phyloP scores from a whole-genome alignment of 768 basidiomycete genomes.

The Suillus hirtellus region DNA sequence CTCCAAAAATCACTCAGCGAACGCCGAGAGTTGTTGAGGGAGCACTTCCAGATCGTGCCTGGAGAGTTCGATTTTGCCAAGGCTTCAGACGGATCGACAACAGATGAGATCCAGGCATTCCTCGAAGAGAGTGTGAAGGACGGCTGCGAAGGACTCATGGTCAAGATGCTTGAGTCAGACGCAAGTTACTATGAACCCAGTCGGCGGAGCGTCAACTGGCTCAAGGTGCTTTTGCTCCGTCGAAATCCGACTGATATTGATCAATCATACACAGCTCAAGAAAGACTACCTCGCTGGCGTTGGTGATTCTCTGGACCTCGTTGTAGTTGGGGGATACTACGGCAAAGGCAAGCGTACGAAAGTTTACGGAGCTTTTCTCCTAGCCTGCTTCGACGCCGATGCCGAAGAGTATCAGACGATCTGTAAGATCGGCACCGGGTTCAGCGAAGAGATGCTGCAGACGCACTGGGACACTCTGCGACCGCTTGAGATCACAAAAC shows the following conservation, averaged over 20 bases:
- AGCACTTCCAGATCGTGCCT: constrained; percentile 79
- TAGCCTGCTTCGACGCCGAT: constrained; percentile 96
- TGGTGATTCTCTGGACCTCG: constrained; percentile 95
- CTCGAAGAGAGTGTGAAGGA: constrained; percentile 97
- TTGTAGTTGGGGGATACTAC: constrained; percentile 97
- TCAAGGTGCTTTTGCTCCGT: constrained; percentile 64
- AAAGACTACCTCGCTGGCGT: constrained; percentile 97
- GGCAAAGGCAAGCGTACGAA: constrained; percentile 98
- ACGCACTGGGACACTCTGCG: constrained; percentile 79
- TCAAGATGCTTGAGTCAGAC: constrained; percentile 94
- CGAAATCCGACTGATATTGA: neutral
- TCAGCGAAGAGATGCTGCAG: constrained; percentile 88
- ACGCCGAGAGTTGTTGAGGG: constrained; percentile 72
- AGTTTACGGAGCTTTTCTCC: constrained; percentile 96
- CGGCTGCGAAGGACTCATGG: constrained; percentile 98
- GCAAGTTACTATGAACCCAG: constrained; percentile 96
- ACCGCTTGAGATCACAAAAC: constrained; percentile 68
- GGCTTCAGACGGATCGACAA: constrained; percentile 83
- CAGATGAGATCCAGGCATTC: constrained; percentile 93
- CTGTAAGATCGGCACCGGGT: constrained; percentile 99
- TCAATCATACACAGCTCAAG: constrained; percentile 66
- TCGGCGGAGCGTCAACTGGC: constrained; percentile 93
- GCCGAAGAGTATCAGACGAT: constrained; percentile 95
- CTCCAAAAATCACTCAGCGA: constrained; percentile 72
- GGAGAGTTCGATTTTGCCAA: constrained; percentile 95